phyloP scores from a whole-genome alignment of 2,329 filamentous ascomycete species.

The Knufia fluminis region DNA sequence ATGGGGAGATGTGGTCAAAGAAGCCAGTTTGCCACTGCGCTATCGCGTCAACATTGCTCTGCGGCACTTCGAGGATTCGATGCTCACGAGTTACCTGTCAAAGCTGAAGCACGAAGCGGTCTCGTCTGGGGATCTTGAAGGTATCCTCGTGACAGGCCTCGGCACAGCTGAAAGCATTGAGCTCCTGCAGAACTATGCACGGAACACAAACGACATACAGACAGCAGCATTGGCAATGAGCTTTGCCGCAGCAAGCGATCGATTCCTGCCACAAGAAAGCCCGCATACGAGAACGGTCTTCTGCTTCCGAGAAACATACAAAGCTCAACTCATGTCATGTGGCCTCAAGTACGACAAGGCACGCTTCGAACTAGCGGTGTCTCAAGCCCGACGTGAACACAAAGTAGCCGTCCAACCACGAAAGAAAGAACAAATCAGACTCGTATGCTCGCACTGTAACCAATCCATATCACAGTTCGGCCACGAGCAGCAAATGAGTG shows the following conservation, averaged over 20 bases:
- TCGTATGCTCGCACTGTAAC: conserved; percentile 54
- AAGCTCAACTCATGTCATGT: conserved; percentile 53
- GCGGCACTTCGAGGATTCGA: conserved; percentile 39
- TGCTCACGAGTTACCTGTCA: conserved; percentile 45
- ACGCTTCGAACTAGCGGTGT: conserved; percentile 50
- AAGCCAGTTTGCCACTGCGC: conserved; percentile 48
- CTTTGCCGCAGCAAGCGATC: conserved; percentile 7
- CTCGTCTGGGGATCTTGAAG: conserved; percentile 49
- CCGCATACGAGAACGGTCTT: conserved; percentile 49
- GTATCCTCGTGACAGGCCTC: conserved; percentile 53
- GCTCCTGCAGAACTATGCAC: conserved; percentile 52
- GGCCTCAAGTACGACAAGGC: conserved; percentile 51
- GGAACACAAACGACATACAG: conserved; percentile 52
- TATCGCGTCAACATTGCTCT: conserved; percentile 55
- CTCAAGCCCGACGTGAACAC: conserved; percentile 36
- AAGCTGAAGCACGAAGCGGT: conserved; percentile 44
- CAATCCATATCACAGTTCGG: conserved; percentile 44
- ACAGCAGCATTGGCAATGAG: conserved; percentile 47
- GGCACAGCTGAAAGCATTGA: conserved; percentile 46
- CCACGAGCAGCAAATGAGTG: conserved; percentile 25
- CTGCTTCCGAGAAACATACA: conserved; percentile 54
- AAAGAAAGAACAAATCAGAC: conserved; percentile 44
- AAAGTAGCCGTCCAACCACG: conserved; percentile 42
- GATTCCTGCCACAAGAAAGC: conserved; percentile 44
- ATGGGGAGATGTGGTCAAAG: conserved; percentile 50